A percentile compares a stretch with the other conserved stretches of the same genome.
phyloP scores from a whole-genome alignment of 345 rosid genomes.

The Aethionema arabicum region DNA sequence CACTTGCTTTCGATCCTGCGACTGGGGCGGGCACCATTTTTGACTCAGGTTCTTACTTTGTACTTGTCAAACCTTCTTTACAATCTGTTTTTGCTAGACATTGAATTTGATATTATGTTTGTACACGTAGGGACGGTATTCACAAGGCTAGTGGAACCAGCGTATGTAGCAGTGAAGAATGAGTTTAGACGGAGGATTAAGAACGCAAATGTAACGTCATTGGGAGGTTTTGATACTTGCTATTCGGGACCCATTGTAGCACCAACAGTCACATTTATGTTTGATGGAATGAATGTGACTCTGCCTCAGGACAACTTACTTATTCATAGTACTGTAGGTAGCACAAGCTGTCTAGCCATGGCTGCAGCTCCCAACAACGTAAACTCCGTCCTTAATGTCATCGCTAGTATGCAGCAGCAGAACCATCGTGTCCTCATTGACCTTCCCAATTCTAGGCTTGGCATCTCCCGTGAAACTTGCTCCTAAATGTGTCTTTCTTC shows the following conservation, averaged over 20 bases:
- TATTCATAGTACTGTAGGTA: slow-evolving; percentile 81
- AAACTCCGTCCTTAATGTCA: slow-evolving; percentile 82
- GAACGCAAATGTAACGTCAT: slow-evolving; percentile 55
- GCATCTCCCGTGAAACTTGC: slow-evolving; percentile 81
- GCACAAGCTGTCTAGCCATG: slow-evolving; percentile 81
- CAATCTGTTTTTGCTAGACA: background rate
- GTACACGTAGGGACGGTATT: slow-evolving; percentile 62
- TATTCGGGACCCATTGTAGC: slow-evolving; percentile 64
- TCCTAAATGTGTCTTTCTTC: slow-evolving; percentile 31
- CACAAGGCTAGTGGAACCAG: slow-evolving; percentile 74
- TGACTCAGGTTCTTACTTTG: slow-evolving; percentile 67
- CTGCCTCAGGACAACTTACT: slow-evolving; percentile 72
- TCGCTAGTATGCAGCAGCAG: slow-evolving; percentile 97
- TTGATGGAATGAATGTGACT: slow-evolving; percentile 87
- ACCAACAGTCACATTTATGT: slow-evolving; percentile 79
- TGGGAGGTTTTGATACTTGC: slow-evolving; percentile 97
- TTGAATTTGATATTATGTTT: background rate
- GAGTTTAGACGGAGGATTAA: slow-evolving; percentile 62
- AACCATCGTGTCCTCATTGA: slow-evolving; percentile 84
- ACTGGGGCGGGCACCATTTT: slow-evolving; percentile 89
- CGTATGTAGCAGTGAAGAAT: slow-evolving; percentile 67
- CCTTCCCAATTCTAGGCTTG: slow-evolving; percentile 77
- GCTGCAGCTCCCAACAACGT: slow-evolving; percentile 82
- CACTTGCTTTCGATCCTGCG: slow-evolving; percentile 67
- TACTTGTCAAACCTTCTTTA: background rate